Conservation (phyloP, 2,329 filamentous ascomycete species). For the Botrytis medusae region DNA sequence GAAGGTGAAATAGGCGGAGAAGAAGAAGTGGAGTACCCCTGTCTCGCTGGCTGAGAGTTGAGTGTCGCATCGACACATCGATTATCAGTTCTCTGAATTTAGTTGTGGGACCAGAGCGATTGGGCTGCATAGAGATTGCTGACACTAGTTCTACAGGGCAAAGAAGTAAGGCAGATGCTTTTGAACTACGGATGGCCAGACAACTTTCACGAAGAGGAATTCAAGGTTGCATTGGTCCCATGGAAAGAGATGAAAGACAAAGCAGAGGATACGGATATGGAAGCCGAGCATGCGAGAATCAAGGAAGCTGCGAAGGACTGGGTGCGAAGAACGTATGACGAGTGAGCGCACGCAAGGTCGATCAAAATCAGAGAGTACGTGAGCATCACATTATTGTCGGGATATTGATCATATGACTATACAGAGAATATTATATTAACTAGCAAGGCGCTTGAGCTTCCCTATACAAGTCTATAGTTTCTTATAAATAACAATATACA, state of each 20-base stretch:
- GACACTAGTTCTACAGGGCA: conserved; percentile 10
- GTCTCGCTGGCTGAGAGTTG: neutral
- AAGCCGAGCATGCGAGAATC: conserved; percentile 9
- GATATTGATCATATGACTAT: neutral
- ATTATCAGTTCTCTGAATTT: conserved; percentile 1
- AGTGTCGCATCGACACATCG: neutral
- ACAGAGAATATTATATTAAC: neutral
- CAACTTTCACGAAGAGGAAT: conserved; percentile 21
- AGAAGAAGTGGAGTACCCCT: conserved; percentile 9
- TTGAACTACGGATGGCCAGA: conserved; percentile 21
- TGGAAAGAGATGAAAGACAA: conserved; percentile 20
- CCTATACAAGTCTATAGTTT: no score
- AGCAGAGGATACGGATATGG: conserved; percentile 19
- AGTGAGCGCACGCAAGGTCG: conserved; percentile 2
- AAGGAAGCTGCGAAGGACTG: conserved; percentile 20
- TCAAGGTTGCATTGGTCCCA: conserved; percentile 16
- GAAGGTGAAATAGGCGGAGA: conserved; percentile 12
- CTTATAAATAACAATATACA: no score
- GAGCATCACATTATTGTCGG: neutral
- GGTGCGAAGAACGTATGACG: conserved; percentile 22
- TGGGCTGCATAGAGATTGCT: conserved; percentile 4
- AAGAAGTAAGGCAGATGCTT: conserved; percentile 18
- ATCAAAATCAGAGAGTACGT: neutral
- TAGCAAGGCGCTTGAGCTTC: no score
- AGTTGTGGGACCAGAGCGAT: conserved; percentile 5